Evolutionary conservation across 2,329 filamentous ascomycete species (phyloP), one percentile per base, ranked within the genome.

Genomic region (Alternaria alternata): DNA sequence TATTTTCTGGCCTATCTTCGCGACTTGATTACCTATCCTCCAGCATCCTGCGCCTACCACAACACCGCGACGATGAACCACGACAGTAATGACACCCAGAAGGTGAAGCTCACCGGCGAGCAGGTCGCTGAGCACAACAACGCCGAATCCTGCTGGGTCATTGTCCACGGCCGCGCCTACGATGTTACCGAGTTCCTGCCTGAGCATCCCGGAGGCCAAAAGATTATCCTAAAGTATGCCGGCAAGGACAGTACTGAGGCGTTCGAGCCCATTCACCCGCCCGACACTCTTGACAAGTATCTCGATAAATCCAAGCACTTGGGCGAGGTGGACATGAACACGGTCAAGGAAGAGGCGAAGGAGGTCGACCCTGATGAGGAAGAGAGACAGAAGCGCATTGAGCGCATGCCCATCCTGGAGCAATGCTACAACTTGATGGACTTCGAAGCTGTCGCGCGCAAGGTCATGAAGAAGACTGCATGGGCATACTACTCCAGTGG

Each of bases 401-500:
- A 72, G 71, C 68, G 68, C 44, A 84, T 82, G 72, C 82, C 83
- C 4, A 78, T 81, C 11, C 71, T 85, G 20, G 75, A 79, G 61
- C 76, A 81, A 51, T 78, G 83, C 59, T 79, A 84, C 66, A 83
- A 81, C 65, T 70, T 80, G 12, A 78, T 84, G 69, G 95, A 99
- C 81, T 99, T 99, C 78, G 95, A 99, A 84, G 89, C 92, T 4
- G 94, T 98, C 36, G 95, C 95, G 5, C 89, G 90, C 71, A 85
- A 88, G 39, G 88, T 96, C 57, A 97, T 98, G 94, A 97, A 96
- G 86, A 96, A 91, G 83, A 91, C 90, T 1, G 94, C 94, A 0
- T 99, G 95, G 95, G 95, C 91, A 26, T 99, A 99, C 82, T 99
- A 99, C 80, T 97, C 93, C 1, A 95, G 91, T 74, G 94, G 92